Conservation (phyloP, 2,329 filamentous ascomycete species). For the Pseudogymnoascus sp. region DNA sequence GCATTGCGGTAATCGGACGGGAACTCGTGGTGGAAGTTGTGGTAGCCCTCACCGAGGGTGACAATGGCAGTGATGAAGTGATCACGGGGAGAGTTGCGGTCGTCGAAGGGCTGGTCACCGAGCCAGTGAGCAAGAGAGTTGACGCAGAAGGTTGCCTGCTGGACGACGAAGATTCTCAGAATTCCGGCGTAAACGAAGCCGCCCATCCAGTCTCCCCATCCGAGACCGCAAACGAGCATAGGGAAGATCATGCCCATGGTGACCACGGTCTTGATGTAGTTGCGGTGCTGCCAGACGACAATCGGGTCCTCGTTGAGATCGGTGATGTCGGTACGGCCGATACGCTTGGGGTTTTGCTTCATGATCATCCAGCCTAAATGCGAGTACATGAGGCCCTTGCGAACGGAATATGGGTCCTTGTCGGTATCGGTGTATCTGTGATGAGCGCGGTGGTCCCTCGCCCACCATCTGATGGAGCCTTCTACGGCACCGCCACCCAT, state of each 20-base stretch:
- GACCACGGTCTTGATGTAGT: constrained; percentile 76
- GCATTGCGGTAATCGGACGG: constrained; percentile 90
- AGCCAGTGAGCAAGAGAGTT: constrained; percentile 89
- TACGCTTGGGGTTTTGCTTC: constrained; percentile 87
- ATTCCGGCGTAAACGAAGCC: constrained; percentile 82
- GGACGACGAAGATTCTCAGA: constrained; percentile 80
- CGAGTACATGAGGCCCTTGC: constrained; percentile 79
- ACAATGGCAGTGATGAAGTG: constrained; percentile 80
- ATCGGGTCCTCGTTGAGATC: constrained; percentile 81
- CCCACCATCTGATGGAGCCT: constrained; percentile 85
- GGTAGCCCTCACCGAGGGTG: constrained; percentile 82
- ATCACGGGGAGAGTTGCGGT: constrained; percentile 84
- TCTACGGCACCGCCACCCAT: constrained; percentile 78
- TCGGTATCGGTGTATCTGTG: constrained; percentile 90
- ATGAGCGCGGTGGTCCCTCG: constrained; percentile 77
- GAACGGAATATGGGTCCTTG: constrained; percentile 85
- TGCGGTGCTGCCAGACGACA: constrained; percentile 79
- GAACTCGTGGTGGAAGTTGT: constrained; percentile 96
- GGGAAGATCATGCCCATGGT: constrained; percentile 73
- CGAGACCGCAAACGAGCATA: constrained; percentile 65
- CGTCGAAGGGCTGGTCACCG: constrained; percentile 85
- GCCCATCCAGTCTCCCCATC: constrained; percentile 75
- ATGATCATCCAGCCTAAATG: constrained; percentile 88
- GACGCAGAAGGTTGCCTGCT: constrained; percentile 90
- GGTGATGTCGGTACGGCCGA: constrained; percentile 80